Evolutionary conservation across 495 filamentous ascomycete species (phyloP), one percentile per base, ranked within the genome.

Genomic region (Penicillium riverlandense): DNA sequence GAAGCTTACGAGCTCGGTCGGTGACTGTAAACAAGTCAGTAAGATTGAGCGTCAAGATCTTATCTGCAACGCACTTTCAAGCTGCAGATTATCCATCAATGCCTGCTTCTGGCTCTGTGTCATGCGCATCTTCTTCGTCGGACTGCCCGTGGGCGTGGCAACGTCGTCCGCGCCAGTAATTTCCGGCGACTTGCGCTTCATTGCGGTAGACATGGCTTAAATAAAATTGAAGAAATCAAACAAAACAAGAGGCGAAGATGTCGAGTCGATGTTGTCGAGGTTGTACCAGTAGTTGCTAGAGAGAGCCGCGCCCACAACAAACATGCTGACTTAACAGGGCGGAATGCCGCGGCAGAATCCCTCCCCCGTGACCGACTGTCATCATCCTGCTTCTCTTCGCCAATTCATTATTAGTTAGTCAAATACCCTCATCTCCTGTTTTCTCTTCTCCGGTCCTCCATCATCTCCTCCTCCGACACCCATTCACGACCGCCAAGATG

Each of bases 11-110:
- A 31, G 87, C 88, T 52, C 92, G 82, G 67, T 96, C 89, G 27
- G 87, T 91, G 49, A 97, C 92, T 97, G 52, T 10, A 36, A 6
- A 14, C 1, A 13, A 29, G 37, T 41, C 11, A 44, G 45, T 11
- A 15, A 11, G 10, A n/a, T 15, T 6, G 6, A 38, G n/a, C 1
- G n/a, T 12, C 6, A 35, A 2, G 4, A 11, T 8, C 14, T n/a
- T 35, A 40, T 7, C 11, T 6, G 12, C 31, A 38, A 66, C 84
- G 44, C 77, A 96, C 92, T 80, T 69, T 98, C 92, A 36, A 96
- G 75, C 54, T 95, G 88, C 28, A 97, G 61, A 54, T 98, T 96
- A 48, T 96, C 90, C 43, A 95, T 83, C 9, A 97, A 71, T 6
- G 88, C 84, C 61, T 91, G 86, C 65, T 96, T 95, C 61, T 95